Percentiles rank a stretch among this genome's conserved stretches.
phyloP scores from a whole-genome alignment of 345 rosid species.

The Corchorus capsularis region DNA sequence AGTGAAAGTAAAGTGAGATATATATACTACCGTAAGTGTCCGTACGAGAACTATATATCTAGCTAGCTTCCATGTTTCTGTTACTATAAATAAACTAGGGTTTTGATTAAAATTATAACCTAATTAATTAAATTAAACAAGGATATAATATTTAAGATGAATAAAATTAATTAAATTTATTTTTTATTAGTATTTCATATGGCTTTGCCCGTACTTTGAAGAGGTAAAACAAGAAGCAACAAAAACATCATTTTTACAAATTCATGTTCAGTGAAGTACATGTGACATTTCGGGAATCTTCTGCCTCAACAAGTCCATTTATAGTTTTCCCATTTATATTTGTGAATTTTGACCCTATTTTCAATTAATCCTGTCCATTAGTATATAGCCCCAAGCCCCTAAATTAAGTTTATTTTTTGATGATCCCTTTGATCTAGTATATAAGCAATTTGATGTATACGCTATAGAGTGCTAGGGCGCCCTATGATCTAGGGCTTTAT shows the following conservation, averaged over 20 bases:
- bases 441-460: too few species aligned
- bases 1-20: constrained; percentile 15
- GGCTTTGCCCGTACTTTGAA: neutral
- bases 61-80: constrained; percentile 10
- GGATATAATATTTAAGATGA: neutral
- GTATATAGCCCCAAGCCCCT: too few species aligned
- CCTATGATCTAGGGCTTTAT: too few species aligned
- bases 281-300: constrained; percentile 1
- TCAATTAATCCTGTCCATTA: too few species aligned
- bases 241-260: neutral
- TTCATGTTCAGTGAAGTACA: neutral
- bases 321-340: neutral
- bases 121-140: neutral
- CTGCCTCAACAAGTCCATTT: neutral
- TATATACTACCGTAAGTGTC: neutral
- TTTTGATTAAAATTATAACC: too few species aligned
- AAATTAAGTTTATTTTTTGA: too few species aligned
- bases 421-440: too few species aligned
- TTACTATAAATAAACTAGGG: neutral
- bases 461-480: too few species aligned
- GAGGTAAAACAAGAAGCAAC: constrained; percentile 6
- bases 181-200: neutral
- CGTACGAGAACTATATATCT: neutral
- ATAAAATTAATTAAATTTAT: neutral
- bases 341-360: neutral